Percentiles rank a stretch among this genome's conserved stretches.
These are phyloP conservation scores for Globisporangium takayamanum DNA, from an alignment of 352 stramenopile genomes.

Conservation along the genomic window DNA sequence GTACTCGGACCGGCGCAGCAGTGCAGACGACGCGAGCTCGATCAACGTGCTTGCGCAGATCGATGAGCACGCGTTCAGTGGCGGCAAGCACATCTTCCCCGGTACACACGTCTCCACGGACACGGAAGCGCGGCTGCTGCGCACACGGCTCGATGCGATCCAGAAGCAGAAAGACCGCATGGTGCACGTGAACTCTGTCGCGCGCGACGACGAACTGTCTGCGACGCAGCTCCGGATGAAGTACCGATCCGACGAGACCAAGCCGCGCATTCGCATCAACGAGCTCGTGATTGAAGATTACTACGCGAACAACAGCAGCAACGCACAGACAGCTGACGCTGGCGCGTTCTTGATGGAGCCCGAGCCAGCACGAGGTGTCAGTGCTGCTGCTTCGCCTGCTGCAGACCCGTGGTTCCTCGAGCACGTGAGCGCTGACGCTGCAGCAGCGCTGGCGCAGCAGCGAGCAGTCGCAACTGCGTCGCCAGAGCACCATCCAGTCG, in stretches of 20 bases:
- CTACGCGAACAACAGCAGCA: conserved; percentile 36
- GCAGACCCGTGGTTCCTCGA: conserved; percentile 63
- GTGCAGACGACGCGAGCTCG: neutral
- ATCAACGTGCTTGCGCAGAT: conserved; percentile 71
- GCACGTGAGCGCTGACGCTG: neutral
- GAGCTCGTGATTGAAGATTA: conserved; percentile 86
- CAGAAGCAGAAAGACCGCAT: conserved; percentile 74
- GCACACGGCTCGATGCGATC: conserved; percentile 66
- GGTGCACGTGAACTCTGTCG: conserved; percentile 18
- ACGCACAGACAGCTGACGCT: conserved; percentile 15
- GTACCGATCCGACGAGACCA: conserved; percentile 36
- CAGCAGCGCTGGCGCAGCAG: neutral
- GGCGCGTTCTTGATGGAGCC: conserved; percentile 57
- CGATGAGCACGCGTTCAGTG: conserved; percentile 73
- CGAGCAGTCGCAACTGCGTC: neutral
- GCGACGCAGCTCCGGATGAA: conserved; percentile 44
- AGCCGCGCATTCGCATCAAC: conserved; percentile 64
- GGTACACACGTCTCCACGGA: conserved; percentile 58
- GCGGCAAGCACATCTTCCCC: conserved; percentile 58
- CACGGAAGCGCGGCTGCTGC: conserved; percentile 75
- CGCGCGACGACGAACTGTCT: conserved; percentile 50
- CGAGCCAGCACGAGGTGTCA: conserved; percentile 4
- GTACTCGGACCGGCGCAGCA: conserved; percentile 4
- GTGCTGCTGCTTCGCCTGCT: neutral
- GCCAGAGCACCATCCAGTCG: conserved; percentile 21